These are phyloP conservation scores for Candida tetrigidarum DNA, from an alignment of 1,139 yeast species.

Conservation along the genomic window DNA sequence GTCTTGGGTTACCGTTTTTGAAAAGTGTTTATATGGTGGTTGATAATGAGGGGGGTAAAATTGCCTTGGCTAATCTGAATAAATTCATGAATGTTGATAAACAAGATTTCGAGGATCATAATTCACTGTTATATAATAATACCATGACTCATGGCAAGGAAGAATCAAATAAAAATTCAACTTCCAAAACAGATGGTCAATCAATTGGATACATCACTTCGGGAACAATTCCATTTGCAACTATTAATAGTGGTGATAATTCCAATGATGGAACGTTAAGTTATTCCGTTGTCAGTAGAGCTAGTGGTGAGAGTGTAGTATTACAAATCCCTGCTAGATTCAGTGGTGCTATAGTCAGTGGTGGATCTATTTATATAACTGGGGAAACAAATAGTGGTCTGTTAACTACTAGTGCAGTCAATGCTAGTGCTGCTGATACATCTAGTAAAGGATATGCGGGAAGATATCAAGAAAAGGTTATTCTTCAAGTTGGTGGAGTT, in stretches of 20 bases:
- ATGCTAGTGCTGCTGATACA: slow-evolving; percentile 7
- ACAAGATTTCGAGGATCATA: slow-evolving; percentile 3
- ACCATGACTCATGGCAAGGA: background rate
- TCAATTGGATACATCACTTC: slow-evolving; percentile 34
- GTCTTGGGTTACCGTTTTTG: slow-evolving; percentile 67
- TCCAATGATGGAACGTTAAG: slow-evolving; percentile 13
- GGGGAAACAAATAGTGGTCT: slow-evolving; percentile 11
- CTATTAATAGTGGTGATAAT: slow-evolving; percentile 12
- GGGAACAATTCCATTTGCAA: slow-evolving; percentile 45
- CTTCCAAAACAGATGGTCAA: background rate
- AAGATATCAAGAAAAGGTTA: background rate
- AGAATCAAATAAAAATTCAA: background rate
- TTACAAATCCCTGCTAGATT: slow-evolving; percentile 39
- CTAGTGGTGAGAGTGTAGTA: slow-evolving; percentile 18
- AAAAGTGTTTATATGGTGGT: slow-evolving; percentile 63
- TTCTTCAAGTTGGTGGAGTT: background rate
- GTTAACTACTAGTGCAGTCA: slow-evolving; percentile 9
- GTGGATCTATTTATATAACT: slow-evolving; percentile 36
- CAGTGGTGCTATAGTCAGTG: slow-evolving; percentile 35
- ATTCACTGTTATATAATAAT: background rate
- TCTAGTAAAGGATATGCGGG: background rate
- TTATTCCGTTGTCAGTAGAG: slow-evolving; percentile 18
- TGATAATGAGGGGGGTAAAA: slow-evolving; percentile 59
- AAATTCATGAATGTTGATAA: slow-evolving; percentile 13
- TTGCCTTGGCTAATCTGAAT: slow-evolving; percentile 52